phyloP scores from a whole-genome alignment of 176 grass and related monocot species.

The Echinochloa phyllopogon region DNA sequence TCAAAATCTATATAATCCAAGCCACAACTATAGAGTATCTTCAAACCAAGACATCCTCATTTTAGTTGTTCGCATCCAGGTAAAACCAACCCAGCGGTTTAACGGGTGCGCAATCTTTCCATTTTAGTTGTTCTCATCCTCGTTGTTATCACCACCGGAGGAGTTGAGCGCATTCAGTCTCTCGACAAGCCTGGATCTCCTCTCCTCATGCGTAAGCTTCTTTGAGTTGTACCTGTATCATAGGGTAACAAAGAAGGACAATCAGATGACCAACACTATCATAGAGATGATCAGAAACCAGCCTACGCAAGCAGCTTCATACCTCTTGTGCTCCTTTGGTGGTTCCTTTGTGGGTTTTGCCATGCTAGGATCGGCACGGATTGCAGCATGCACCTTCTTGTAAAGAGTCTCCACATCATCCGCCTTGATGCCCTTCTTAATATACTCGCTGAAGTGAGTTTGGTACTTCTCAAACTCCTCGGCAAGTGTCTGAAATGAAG shows the following conservation, averaged over 20 bases:
- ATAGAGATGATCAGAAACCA: neutral
- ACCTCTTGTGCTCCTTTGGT: constrained; percentile 83
- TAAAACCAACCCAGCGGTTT: too few species aligned
- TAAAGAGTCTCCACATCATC: constrained; percentile 77
- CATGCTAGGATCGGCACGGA: constrained; percentile 58
- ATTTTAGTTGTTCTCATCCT: constrained; percentile 50
- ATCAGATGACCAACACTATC: neutral
- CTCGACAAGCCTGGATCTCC: constrained; percentile 69
- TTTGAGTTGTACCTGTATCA: constrained; percentile 68
- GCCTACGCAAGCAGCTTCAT: neutral
- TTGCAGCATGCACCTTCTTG: constrained; percentile 93
- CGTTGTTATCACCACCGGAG: constrained; percentile 45
- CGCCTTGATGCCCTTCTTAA: constrained; percentile 67
- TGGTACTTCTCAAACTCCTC: constrained; percentile 86
- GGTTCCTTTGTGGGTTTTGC: constrained; percentile 58
- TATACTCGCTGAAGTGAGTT: constrained; percentile 76
- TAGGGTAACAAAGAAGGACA: neutral
- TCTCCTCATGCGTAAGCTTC: constrained; percentile 84
- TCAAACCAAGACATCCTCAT: neutral
- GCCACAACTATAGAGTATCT: too few species aligned
- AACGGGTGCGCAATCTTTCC: neutral
- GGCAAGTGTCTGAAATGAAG: constrained; percentile 50
- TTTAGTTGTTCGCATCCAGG: neutral
- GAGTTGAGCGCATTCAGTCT: constrained; percentile 72
- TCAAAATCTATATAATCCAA: neutral